Base-by-base conservation (phyloP, 2,329 filamentous ascomycete species). In the Fusarium tricinctum region DNA sequence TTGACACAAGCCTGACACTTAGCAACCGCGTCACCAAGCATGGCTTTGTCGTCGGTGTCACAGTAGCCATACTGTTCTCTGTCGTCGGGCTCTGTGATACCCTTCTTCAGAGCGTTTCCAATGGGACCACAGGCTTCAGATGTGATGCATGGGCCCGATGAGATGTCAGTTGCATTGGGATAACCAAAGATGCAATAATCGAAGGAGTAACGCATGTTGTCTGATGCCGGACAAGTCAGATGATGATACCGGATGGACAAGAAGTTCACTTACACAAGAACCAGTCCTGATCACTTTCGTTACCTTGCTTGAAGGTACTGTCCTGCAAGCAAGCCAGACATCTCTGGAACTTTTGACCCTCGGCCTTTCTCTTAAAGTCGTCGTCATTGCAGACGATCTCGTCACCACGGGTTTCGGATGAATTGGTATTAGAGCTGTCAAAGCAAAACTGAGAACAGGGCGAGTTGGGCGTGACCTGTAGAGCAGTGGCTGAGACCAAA, bases 301-400 rank as follows among this genome's bases (percentile, higher is more conserved):
- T 58, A 2, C 81, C 84, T 35, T 83, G 77, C 4, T 78, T 73
- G 62, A 81, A 86, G 12, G 78, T 79, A 75, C 85, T 88, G 28
- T 80, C 81, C 70, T 88, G 82, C 28, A 88, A 77, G 70, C 86
- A 88, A 38, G 75, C 81, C 74, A 88, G 78, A 71, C 86, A 88
- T 15, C 75, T 76, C 69, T 82, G 76, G 73, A 85, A 84, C 70
- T 83, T 85, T 51, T 78, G 77, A 2, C 85, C 85, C 4, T 73
- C 50, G 0, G 77, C 28, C 3, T 78, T 74, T 15, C 72, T 78
- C 23, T 74, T 73, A 58, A 84, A 85, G 6, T 80, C 77, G n/a
- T 73, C 74, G 64, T 88, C 83, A 4, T 74, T 62, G 70, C 86
- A 88, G 28, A 79, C 78, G 42, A 87, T 82, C 62, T 86, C 85